phyloP scores from a whole-genome alignment of 2,329 filamentous ascomycete species.

The Pezizomycotina sp. region DNA sequence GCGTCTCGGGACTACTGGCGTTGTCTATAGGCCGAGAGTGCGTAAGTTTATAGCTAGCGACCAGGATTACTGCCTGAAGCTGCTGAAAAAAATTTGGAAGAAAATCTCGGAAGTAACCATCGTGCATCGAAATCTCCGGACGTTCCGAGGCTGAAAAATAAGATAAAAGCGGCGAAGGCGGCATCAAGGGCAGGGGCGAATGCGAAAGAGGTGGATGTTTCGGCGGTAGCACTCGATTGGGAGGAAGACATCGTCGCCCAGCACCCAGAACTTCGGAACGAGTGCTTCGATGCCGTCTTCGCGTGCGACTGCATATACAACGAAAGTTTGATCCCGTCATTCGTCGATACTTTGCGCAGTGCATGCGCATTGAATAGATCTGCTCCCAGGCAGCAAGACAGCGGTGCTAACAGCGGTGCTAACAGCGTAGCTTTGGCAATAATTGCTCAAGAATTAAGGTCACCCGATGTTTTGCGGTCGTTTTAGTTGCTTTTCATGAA shows the following conservation, averaged over 20 bases:
- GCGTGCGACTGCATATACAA: conserved; percentile 96
- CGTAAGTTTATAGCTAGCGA: conserved; percentile 63
- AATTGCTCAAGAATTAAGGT: conserved; percentile 75
- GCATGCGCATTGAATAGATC: conserved; percentile 41
- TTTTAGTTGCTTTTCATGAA: conserved; percentile 51
- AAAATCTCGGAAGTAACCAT: conserved; percentile 35
- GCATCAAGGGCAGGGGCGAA: conserved; percentile 4
- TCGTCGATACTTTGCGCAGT: conserved; percentile 68
- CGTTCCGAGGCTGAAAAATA: conserved; percentile 7
- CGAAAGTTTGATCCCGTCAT: conserved; percentile 61
- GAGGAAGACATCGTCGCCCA: conserved; percentile 44
- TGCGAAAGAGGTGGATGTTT: conserved; percentile 31
- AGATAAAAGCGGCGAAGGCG: conserved; percentile 11
- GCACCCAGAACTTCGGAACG: conserved; percentile 20
- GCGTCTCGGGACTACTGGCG: conserved; percentile 65
- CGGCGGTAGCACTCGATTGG: conserved; percentile 61
- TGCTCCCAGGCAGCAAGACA: conserved; percentile 22
- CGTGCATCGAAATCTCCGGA: neutral
- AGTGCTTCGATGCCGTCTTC: conserved; percentile 54
- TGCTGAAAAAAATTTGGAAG: conserved; percentile 61
- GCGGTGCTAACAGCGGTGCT: conserved; percentile 6
- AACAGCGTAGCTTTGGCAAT: conserved; percentile 46
- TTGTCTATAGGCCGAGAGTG: conserved; percentile 47
- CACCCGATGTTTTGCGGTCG: conserved; percentile 71
- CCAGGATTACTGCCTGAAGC: conserved; percentile 64